Percentiles rank a stretch among this genome's conserved stretches.
Conservation (phyloP, 495 filamentous ascomycete genomes). For the Hyphodiscus hymeniophilus region DNA sequence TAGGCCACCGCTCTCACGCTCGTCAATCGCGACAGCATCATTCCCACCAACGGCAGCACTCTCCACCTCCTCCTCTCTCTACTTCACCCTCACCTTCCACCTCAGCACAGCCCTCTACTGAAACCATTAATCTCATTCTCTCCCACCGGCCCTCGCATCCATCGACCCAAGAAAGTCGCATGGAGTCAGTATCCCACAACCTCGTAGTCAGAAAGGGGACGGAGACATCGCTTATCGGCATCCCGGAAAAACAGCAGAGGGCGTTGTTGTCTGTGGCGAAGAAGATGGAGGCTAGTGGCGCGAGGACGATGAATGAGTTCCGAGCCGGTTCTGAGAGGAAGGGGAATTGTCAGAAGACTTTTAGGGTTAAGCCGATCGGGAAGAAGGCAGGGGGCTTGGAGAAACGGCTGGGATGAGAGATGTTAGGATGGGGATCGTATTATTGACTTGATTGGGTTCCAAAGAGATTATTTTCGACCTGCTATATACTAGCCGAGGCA, state of each 20-base stretch:
- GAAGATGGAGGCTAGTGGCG: slow-evolving; percentile 10
- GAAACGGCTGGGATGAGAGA: not conserved
- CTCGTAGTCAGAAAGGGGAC: slow-evolving; percentile 17
- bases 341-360: slow-evolving; percentile 22
- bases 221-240: slow-evolving; percentile 17
- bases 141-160: too few species aligned
- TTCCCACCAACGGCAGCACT: too few species aligned
- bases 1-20: slow-evolving; percentile 16
- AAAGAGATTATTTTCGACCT: too few species aligned
- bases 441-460: too few species aligned
- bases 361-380: slow-evolving; percentile 6
- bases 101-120: not conserved
- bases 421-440: too few species aligned
- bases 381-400: too few species aligned
- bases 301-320: slow-evolving; percentile 15
- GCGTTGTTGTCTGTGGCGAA: slow-evolving; percentile 20
- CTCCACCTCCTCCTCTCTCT: slow-evolving; percentile 4
- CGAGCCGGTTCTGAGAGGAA: slow-evolving; percentile 13
- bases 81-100: slow-evolving; percentile 2
- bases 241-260: slow-evolving; percentile 20
- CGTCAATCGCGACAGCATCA: slow-evolving; percentile 5
- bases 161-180: not conserved
- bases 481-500: too few species aligned
- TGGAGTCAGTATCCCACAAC: not conserved
- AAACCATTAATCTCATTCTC: too few species aligned